Base-by-base conservation (phyloP, 139 green algal genomes). In the Micromonas pusilla region DNA sequence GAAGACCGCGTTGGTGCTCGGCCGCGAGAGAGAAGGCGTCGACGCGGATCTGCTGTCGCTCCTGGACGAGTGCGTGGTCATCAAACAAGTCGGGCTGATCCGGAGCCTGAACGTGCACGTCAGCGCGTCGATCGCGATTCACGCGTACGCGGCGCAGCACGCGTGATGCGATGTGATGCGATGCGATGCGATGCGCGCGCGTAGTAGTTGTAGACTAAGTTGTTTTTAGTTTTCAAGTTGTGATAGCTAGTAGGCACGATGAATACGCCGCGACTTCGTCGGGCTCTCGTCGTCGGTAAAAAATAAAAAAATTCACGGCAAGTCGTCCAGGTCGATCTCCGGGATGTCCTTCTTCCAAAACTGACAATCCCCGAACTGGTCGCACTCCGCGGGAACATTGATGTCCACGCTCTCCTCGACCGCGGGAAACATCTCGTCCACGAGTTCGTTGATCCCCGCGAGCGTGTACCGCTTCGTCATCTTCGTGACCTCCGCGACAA, bases 81-180 rank as follows among this genome's bases (percentile, higher is more conserved):
- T 97, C 13, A 92, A 92, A 2, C 89, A 97, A 84, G 62, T 91
- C 2, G 91, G 92, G 21, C 45, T 94, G 31, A 90, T 96, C 57
- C 80, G 92, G 0, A 92, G 85, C 0, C 81, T 97, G 21, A 97
- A 97, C 82, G 92, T 95, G 26, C 92, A 97, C 83, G 92, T 97
- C 30, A 88, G 70, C 30, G 92, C 87, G 1, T 90, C 92, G 0
- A 87, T 96, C 19, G 85, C 87, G 0, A 67, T 94, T 9, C 9
- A 9, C 9, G 45, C 45, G 45, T 57, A 57, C 45, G 45, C 45
- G 9, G 16, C 9, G 16, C 9, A 9, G 45, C 45, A 57, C 45
- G n/a, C n/a, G n/a, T n/a, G n/a, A n/a, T n/a, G n/a, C n/a, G n/a
- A n/a, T n/a, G n/a, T n/a, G n/a, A n/a, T n/a, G n/a, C n/a, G n/a